These are phyloP conservation scores for Tetrapisispora pingtungensis DNA, from an alignment of 805 yeast genomes.

Conservation along the genomic window DNA sequence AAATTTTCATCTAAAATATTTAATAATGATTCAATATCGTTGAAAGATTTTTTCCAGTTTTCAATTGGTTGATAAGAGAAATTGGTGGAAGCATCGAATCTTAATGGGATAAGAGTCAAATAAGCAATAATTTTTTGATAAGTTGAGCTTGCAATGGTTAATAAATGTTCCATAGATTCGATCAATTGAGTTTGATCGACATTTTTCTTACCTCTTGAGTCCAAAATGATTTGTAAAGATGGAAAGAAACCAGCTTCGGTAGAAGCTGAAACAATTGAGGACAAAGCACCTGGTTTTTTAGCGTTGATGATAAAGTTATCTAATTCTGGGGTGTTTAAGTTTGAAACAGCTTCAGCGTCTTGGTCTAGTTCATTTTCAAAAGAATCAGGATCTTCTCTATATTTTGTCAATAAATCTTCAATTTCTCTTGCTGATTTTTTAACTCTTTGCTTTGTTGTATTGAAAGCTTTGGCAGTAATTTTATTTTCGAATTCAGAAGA, in stretches of 20 bases:
- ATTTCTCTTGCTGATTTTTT: slow-evolving; percentile 69
- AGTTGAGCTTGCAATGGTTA: slow-evolving; percentile 41
- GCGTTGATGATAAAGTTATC: slow-evolving; percentile 7
- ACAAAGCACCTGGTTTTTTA: slow-evolving; percentile 20
- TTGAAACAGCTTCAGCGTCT: slow-evolving; percentile 22
- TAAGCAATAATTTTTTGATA: slow-evolving; percentile 73
- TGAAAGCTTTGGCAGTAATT: slow-evolving; percentile 80
- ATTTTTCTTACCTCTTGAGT: slow-evolving; percentile 92
- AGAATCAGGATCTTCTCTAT: slow-evolving; percentile 60
- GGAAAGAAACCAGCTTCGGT: slow-evolving; percentile 50
- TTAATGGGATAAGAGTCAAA: slow-evolving; percentile 72
- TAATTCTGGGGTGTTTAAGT: slow-evolving; percentile 27
- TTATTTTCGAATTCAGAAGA: slow-evolving; percentile 64
- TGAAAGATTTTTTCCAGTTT: slow-evolving; percentile 66
- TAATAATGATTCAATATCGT: slow-evolving; percentile 54
- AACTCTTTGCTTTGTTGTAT: slow-evolving; percentile 79
- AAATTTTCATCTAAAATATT: slow-evolving; percentile 55
- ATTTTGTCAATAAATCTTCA: slow-evolving; percentile 47
- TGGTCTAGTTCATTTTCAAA: slow-evolving; percentile 45
- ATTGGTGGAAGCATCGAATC: slow-evolving; percentile 70
- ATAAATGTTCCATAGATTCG: slow-evolving; percentile 51
- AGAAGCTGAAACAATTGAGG: slow-evolving; percentile 27
- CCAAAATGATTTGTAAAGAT: slow-evolving; percentile 63
- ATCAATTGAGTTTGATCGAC: slow-evolving; percentile 78
- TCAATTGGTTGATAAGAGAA: slow-evolving; percentile 65